Base-by-base conservation (phyloP, 108 stramenopile species). In the Fragilariopsis cylindrus region DNA sequence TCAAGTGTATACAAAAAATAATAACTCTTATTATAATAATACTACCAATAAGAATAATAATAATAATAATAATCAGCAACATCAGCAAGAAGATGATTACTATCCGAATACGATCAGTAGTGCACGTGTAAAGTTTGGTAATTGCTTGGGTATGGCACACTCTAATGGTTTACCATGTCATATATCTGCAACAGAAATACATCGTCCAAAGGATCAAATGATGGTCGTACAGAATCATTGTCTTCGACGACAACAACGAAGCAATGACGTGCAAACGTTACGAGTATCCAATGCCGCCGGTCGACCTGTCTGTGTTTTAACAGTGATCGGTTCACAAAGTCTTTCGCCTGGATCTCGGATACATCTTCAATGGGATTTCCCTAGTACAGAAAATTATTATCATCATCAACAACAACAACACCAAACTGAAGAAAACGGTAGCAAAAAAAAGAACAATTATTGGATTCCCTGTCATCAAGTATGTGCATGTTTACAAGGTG, bases 381-480 rank as follows among this genome's bases (percentile, higher is more conserved):
- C 87, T 3, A 21, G 9, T 40, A n/a, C 7, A 30, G 41, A 40
- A 30, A 21, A 30, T 40, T 30, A 30, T 30, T 30, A 7, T 42
- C 6, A 55, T 39, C 64, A 55, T 39, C 64, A 30, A 0, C 13
- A 4, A n/a, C 45, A 30, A 30, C 30, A 30, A 30, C 30, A 30
- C 30, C 30, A 30, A 30, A 30, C 30, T 30, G 19, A 48, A 5
- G 11, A 3, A 15, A 3, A 42, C 15, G 30, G 43, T 12, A 19
- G 30, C 55, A 56, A 7, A n/a, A 56, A 18, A n/a, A 11, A 4
- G n/a, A 40, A 64, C 58, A 15, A 68, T 2, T 11, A 48, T n/a
- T 74, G 75, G 75, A 67, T 82, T 13, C 88, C 85, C 45, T 85
- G 85, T 57, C 60, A 76, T 57, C 84, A 85, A 80, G 81, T 86